Percentiles rank a stretch among this genome's conserved stretches.
Conservation (phyloP, 177 flowering plant genomes). For the Tripterygium wilfordii region DNA sequence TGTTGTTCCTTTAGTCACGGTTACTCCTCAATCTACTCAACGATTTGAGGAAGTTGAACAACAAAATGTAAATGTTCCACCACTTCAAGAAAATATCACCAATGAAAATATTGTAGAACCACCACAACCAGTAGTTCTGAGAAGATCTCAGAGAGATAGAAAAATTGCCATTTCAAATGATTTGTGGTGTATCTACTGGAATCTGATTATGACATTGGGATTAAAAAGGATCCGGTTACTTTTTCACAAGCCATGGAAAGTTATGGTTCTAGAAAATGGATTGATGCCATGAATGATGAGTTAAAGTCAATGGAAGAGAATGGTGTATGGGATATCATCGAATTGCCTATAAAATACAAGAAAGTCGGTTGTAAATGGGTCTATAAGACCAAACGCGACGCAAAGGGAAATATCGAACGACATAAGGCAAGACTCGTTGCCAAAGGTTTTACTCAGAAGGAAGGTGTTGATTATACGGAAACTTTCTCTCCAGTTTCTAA, state of each 20-base stretch:
- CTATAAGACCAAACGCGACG: neutral
- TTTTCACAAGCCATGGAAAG: conserved; percentile 2
- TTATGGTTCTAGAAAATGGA: neutral
- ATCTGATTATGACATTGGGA: neutral
- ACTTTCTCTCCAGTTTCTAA: too few species aligned
- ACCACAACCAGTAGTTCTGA: neutral
- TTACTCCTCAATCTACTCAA: too few species aligned
- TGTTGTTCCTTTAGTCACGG: conserved; percentile 1
- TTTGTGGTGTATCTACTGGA: neutral
- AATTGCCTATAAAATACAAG: conserved; percentile 1
- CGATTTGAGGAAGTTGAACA: too few species aligned
- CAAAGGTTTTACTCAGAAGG: too few species aligned
- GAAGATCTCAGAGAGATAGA: neutral
- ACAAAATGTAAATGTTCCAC: neutral
- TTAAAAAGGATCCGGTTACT: neutral
- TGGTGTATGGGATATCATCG: conserved; percentile 1
- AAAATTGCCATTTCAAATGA: neutral
- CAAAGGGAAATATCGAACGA: neutral
- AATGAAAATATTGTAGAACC: neutral
- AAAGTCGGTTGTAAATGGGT: neutral
- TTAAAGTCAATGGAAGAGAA: too few species aligned
- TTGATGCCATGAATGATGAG: neutral
- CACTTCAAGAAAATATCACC: neutral
- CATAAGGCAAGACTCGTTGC: too few species aligned
- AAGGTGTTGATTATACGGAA: too few species aligned